Base-by-base conservation (phyloP, 2,329 filamentous ascomycete species). In the Monilinia polystroma region DNA sequence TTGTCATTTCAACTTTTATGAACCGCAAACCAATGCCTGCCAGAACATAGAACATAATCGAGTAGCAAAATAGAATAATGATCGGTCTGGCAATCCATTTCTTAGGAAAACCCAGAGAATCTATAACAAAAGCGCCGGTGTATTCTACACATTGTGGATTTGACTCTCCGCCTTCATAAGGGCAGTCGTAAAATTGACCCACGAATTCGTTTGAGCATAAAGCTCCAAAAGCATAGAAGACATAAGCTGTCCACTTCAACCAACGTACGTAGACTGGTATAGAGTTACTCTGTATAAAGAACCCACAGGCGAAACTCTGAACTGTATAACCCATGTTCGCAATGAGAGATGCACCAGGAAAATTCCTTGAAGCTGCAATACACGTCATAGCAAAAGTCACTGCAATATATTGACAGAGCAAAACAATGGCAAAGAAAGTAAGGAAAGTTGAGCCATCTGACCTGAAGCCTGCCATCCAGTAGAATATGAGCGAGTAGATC, bases 251-350 rank as follows among this genome's bases (percentile, higher is more conserved):
- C 80, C 86, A 90, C 74, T 92, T 93, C 1, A 90, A 79, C 90
- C 90, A 93, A 66, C 90, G 82, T n/a, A 92, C 85, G 72, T 92
- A 93, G 1, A 93, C 81, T 0, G 90, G 89, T 4, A 93, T 90
- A 6, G 87, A 86, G 64, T 90, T 86, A 14, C 83, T 82, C 75
- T 93, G 90, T 18, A 93, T 86, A 70, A 93, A 93, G 76, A 89
- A 92, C 1, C 90, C 90, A 70, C 90, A 92, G 0, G 87, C 87
- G 80, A 92, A 86, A 2, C 85, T 89, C 74, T 93, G 90, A 26
- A 93, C 70, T 0, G 90, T 93, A 71, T 88, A 93, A 0, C 82
- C 84, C 58, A 93, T 77, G 71, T 93, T 93, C 12, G 86, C 89
- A 57, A 92, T 87, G 32, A 93, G 75, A 72, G 87, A 90, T 0